Conservation (phyloP, 441 rosid species). For the Gossypium gossypioides region DNA sequence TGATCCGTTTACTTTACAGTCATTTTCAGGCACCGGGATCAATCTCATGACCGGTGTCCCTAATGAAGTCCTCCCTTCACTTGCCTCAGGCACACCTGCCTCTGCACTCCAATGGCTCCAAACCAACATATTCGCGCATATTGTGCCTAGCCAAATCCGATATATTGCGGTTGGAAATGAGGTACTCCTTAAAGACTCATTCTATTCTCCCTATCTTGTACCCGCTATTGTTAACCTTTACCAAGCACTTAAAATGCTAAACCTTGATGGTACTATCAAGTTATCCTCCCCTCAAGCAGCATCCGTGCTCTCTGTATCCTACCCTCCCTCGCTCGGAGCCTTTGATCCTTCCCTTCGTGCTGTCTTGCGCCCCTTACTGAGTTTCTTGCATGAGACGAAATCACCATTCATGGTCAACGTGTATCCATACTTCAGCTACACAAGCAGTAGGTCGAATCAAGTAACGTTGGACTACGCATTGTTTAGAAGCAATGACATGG, state of each 20-base stretch:
- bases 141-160: slow-evolving; percentile 26
- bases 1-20: slow-evolving; percentile 19
- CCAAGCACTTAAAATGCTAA: slow-evolving; percentile 22
- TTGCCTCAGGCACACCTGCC: slow-evolving; percentile 18
- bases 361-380: slow-evolving; percentile 21
- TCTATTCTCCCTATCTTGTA: slow-evolving; percentile 24
- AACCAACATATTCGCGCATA: slow-evolving; percentile 24
- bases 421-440: slow-evolving; percentile 34
- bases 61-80: slow-evolving; percentile 30
- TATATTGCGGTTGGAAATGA: slow-evolving; percentile 43
- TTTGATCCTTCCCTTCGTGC: slow-evolving; percentile 26
- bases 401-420: slow-evolving; percentile 42
- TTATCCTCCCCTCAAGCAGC: slow-evolving; percentile 37
- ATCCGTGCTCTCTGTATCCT: slow-evolving; percentile 27
- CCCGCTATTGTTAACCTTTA: slow-evolving; percentile 32
- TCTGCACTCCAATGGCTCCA: slow-evolving; percentile 31
- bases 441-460: slow-evolving; percentile 13
- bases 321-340: slow-evolving; percentile 30
- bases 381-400: slow-evolving; percentile 19
- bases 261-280: slow-evolving; percentile 23
- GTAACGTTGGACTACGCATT: slow-evolving; percentile 26
- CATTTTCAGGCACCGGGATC: slow-evolving; percentile 33
- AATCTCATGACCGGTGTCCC: slow-evolving; percentile 29
- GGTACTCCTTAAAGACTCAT: slow-evolving; percentile 31
- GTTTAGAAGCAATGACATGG: slow-evolving; percentile 14